These are phyloP conservation scores for Phytopythium litorale DNA, from an alignment of 352 stramenopile species.

Conservation along the genomic window DNA sequence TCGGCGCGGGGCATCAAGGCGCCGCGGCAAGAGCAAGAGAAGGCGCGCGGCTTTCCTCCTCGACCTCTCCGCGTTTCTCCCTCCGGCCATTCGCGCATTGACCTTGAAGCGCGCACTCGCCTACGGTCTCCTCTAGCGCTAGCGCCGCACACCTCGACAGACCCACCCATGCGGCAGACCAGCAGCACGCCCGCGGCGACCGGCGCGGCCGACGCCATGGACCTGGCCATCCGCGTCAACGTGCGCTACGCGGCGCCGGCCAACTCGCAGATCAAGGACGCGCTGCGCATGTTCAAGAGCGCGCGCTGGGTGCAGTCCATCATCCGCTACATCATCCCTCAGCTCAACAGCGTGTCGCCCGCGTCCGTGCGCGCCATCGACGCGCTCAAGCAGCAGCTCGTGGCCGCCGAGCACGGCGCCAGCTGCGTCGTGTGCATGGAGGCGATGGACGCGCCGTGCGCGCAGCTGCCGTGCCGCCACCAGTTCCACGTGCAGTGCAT, in stretches of 20 bases:
- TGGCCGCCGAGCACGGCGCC: slow-evolving; percentile 7
- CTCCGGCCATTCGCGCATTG: neutral
- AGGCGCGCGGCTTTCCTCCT: neutral
- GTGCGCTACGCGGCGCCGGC: slow-evolving; percentile 80
- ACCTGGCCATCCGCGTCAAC: slow-evolving; percentile 87
- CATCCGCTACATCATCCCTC: slow-evolving; percentile 88
- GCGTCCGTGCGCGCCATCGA: slow-evolving; percentile 58
- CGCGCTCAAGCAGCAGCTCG: slow-evolving; percentile 44
- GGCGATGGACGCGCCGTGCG: slow-evolving; percentile 41
- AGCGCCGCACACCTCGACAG: neutral
- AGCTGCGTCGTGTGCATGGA: slow-evolving; percentile 88
- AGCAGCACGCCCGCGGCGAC: neutral
- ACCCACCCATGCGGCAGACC: neutral
- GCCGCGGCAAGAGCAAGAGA: neutral
- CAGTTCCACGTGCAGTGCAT: slow-evolving; percentile 81
- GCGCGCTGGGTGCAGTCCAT: slow-evolving; percentile 88
- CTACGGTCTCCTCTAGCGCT: neutral
- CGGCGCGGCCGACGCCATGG: slow-evolving; percentile 31
- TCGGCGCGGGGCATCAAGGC: neutral
- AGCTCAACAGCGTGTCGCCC: slow-evolving; percentile 81
- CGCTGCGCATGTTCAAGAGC: slow-evolving; percentile 84
- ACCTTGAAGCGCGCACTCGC: neutral
- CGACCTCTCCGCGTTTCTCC: neutral
- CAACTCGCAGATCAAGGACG: slow-evolving; percentile 88
- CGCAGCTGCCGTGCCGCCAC: slow-evolving; percentile 70